phyloP scores from a whole-genome alignment of 1,139 yeast species.

The Arxiozyma slooffiae region DNA sequence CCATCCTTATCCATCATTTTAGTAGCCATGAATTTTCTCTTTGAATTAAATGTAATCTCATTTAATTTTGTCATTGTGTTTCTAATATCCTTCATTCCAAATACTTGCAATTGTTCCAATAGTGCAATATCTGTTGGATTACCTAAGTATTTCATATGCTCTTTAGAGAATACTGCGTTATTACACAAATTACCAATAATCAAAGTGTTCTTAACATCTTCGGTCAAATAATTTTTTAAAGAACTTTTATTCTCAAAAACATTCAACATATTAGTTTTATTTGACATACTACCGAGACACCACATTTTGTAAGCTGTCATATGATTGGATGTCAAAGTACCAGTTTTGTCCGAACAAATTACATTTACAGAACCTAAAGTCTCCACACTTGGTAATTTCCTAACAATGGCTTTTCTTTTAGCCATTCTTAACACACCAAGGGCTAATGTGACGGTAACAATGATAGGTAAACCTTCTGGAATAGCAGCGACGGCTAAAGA shows the following conservation, averaged over 20 bases:
- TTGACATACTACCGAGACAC: slow-evolving; percentile 56
- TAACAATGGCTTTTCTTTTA: slow-evolving; percentile 79
- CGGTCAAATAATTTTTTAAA: slow-evolving; percentile 40
- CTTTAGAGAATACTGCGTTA: slow-evolving; percentile 62
- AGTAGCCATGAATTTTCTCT: slow-evolving; percentile 80
- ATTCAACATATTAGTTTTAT: slow-evolving; percentile 37
- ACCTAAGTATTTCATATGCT: slow-evolving; percentile 66
- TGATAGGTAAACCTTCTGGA: slow-evolving; percentile 94
- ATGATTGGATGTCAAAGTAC: slow-evolving; percentile 87
- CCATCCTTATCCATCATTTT: slow-evolving; percentile 46
- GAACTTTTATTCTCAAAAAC: slow-evolving; percentile 40
- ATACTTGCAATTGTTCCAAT: slow-evolving; percentile 59
- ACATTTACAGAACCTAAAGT: slow-evolving; percentile 93
- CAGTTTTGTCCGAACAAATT: slow-evolving; percentile 90
- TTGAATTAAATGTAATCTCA: slow-evolving; percentile 80
- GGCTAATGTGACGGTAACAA: slow-evolving; percentile 92
- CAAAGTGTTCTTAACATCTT: slow-evolving; percentile 46
- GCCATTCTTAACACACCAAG: slow-evolving; percentile 95
- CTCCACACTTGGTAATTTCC: slow-evolving; percentile 91
- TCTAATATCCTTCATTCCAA: slow-evolving; percentile 65
- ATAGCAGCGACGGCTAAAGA: slow-evolving; percentile 96
- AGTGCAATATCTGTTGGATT: slow-evolving; percentile 93
- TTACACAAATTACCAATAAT: slow-evolving; percentile 74
- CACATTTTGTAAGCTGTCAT: slow-evolving; percentile 86
- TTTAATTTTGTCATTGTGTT: slow-evolving; percentile 39